Base-by-base conservation (phyloP, 768 basidiomycete genomes). In the Psilocybe azurescens region DNA sequence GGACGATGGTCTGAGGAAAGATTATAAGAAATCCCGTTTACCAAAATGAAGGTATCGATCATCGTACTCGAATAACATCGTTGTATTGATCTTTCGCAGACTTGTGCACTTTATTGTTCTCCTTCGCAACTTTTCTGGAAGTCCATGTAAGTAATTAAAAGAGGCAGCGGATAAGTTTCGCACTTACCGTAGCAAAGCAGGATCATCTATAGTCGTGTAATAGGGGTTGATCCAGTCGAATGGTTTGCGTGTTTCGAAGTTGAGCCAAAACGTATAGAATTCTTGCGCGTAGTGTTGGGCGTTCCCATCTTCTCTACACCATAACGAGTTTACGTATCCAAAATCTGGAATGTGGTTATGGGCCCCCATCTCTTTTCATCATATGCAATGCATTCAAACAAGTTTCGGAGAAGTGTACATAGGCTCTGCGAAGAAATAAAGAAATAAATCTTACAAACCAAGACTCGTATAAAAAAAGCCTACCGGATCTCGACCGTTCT, bases 211-310 rank as follows among this genome's bases (percentile, higher is more conserved):
- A n/a, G 38, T 18, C 24, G 47, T 55, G 49, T 56, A 39, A 28
- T 56, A 56, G 29, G 38, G 47, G 13, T 56, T 39, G 1, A 72
- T 47, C 73, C 73, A 74, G 2, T 72, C 68, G 47, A 72, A 74
- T 5, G 47, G 61, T 50, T 74, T 74, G 36, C 30, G 9, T 0
- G 73, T 72, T 32, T 68, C 49, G 58, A 74, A 74, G 2, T 41
- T 61, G 1, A 53, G 52, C 73, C 73, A 74, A 50, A 64, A 64
- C 16, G 49, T 50, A 41, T 73, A 73, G 49, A 74, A 74, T 10
- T 57, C 62, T 18, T 65, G 14, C 13, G 59, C 65, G 39, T 68
- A 70, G 18, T 63, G 49, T 13, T 47, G 9, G 1, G 33, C 56
- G 11, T 56, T 18, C 13, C 52, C 48, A 11, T 56, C 30, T 18